Conservation (phyloP, 2,329 filamentous ascomycete species). For the Coleophoma crateriformis region DNA sequence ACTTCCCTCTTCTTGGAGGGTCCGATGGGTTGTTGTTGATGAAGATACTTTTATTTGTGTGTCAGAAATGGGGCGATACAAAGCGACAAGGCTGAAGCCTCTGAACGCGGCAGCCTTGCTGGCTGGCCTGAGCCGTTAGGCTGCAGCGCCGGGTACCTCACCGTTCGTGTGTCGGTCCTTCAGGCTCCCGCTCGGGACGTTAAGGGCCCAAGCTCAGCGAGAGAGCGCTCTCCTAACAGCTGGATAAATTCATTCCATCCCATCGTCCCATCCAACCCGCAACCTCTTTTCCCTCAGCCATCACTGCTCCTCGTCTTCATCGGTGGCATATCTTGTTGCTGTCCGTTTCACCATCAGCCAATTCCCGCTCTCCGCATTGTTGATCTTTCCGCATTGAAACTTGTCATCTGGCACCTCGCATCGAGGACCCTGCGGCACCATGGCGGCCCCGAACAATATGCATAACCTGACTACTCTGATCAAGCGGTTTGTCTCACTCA, state of each 20-base stretch:
- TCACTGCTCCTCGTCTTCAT: not conserved
- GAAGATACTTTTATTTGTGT: no score
- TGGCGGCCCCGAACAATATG: slow-evolving; percentile 71
- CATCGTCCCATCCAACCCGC: no score
- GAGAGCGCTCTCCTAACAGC: no score
- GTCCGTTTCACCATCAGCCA: not conserved
- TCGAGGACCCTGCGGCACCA: slow-evolving; percentile 9
- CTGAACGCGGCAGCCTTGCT: no score
- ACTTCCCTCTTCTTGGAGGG: no score
- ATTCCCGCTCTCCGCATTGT: not conserved
- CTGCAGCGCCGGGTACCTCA: no score
- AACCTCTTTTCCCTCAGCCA: not conserved
- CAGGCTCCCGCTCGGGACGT: not conserved
- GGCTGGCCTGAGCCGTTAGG: no score
- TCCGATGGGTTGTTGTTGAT: no score
- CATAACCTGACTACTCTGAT: slow-evolving; percentile 95
- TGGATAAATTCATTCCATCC: no score
- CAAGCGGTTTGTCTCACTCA: slow-evolving; percentile 69
- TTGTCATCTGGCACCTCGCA: slow-evolving; percentile 15
- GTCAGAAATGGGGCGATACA: no score
- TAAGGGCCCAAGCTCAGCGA: not conserved
- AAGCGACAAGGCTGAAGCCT: no score
- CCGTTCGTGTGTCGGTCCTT: not conserved
- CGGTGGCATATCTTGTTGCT: not conserved
- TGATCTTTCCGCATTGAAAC: slow-evolving; percentile 12